phyloP scores from a whole-genome alignment of 805 yeast genomes.

The Metschnikowia cubensis region DNA sequence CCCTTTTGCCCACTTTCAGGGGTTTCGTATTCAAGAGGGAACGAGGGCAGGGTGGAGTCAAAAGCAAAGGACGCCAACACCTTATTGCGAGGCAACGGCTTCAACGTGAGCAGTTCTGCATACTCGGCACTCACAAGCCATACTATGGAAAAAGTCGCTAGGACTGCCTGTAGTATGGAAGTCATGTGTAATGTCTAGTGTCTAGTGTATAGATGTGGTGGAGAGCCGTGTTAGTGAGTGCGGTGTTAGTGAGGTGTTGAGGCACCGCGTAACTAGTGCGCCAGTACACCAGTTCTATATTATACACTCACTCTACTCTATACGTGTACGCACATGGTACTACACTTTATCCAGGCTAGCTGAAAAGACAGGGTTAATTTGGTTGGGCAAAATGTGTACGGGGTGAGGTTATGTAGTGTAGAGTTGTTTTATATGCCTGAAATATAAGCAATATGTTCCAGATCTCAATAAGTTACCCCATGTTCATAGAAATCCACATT shows the following conservation, averaged over 20 bases:
- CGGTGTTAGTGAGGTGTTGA: not conserved
- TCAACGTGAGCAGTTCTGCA: slow-evolving; percentile 56
- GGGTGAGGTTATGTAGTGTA: too few relatives aligned
- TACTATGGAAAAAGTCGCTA: slow-evolving; percentile 6
- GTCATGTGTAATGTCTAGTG: not conserved
- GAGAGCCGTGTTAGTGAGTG: too few relatives aligned
- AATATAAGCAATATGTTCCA: too few relatives aligned
- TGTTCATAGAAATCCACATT: too few relatives aligned
- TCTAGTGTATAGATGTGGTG: too few relatives aligned
- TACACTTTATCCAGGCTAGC: too few relatives aligned
- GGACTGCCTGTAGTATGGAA: not conserved
- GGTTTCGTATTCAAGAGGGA: slow-evolving; percentile 19
- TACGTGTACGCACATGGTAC: too few relatives aligned
- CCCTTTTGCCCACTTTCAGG: not conserved
- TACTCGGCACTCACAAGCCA: slow-evolving; percentile 28
- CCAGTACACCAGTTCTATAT: not conserved
- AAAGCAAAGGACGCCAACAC: slow-evolving; percentile 70
- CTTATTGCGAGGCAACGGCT: slow-evolving; percentile 71
- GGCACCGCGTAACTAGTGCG: not conserved
- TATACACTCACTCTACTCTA: too few relatives aligned
- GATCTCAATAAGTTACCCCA: too few relatives aligned
- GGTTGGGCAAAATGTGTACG: too few relatives aligned
- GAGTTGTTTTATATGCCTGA: too few relatives aligned
- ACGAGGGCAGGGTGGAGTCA: slow-evolving; percentile 52
- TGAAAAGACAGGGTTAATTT: too few relatives aligned